These are phyloP conservation scores for Leccinum sublutescens DNA, from an alignment of 768 basidiomycete genomes.

Conservation along the genomic window DNA sequence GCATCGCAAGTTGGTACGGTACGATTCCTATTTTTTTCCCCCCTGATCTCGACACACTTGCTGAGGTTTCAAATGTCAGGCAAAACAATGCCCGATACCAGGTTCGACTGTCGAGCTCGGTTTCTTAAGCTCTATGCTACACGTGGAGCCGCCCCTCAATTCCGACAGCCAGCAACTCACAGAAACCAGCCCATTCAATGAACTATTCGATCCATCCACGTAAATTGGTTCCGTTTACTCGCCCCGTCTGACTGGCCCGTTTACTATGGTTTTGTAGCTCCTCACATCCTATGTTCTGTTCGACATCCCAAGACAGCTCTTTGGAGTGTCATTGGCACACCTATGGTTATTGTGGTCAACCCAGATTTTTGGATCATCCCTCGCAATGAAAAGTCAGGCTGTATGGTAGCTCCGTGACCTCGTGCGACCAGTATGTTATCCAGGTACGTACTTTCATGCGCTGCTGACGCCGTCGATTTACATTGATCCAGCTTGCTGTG, in stretches of 20 bases:
- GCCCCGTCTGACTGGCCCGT: too few species aligned
- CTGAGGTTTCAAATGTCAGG: slow-evolving; percentile 35
- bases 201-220: slow-evolving; percentile 48
- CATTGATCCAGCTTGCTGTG: slow-evolving; percentile 73
- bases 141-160: slow-evolving; percentile 66
- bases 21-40: slow-evolving; percentile 24
- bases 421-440: slow-evolving; percentile 64
- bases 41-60: background rate
- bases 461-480: background rate
- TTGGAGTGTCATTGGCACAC: slow-evolving; percentile 62
- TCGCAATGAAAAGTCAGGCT: slow-evolving; percentile 79
- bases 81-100: slow-evolving; percentile 56
- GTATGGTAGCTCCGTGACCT: slow-evolving; percentile 92
- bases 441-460: background rate
- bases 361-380: slow-evolving; percentile 74
- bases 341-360: slow-evolving; percentile 90
- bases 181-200: slow-evolving; percentile 47
- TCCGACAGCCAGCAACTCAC: slow-evolving; percentile 72
- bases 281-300: slow-evolving; percentile 63
- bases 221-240: slow-evolving; percentile 39
- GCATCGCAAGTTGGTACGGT: slow-evolving; percentile 91
- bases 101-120: slow-evolving; percentile 74
- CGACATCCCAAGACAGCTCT: slow-evolving; percentile 52
- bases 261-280: slow-evolving; percentile 42
- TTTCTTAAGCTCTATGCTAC: slow-evolving; percentile 75